Evolutionary conservation across 1,284 basidiomycete species (phyloP).

Genomic region (Cryptococcus floricola): DNA sequence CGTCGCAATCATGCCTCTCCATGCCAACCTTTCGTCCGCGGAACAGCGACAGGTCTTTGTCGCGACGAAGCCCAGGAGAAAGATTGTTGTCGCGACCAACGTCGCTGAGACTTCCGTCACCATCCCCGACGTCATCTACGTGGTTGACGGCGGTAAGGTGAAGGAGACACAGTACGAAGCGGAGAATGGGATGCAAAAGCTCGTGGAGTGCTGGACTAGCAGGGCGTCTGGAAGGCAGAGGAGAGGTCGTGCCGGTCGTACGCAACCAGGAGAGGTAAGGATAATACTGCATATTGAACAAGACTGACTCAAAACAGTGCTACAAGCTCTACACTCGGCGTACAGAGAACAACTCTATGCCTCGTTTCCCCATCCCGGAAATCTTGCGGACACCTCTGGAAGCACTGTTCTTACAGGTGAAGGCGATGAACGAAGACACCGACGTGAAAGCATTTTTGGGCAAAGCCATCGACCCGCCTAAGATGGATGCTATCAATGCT

Average conservation of each 20-base stretch:
- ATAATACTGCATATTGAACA: neutral
- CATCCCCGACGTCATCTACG: slow-evolving; percentile 83
- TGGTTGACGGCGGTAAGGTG: slow-evolving; percentile 80
- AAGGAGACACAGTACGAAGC: slow-evolving; percentile 85
- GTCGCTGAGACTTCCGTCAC: slow-evolving; percentile 87
- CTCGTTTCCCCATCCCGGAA: slow-evolving; percentile 73
- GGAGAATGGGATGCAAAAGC: slow-evolving; percentile 66
- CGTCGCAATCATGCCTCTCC: slow-evolving; percentile 72
- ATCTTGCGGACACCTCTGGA: slow-evolving; percentile 87
- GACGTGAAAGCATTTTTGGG: slow-evolving; percentile 66
- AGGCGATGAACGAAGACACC: slow-evolving; percentile 70
- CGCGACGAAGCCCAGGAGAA: slow-evolving; percentile 62
- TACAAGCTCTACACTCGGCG: slow-evolving; percentile 77
- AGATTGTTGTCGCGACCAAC: slow-evolving; percentile 85
- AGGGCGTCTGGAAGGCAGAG: slow-evolving; percentile 78
- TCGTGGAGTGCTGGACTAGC: slow-evolving; percentile 67
- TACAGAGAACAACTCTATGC: slow-evolving; percentile 68
- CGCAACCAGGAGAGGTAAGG: slow-evolving; percentile 61
- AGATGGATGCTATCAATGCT: slow-evolving; percentile 68
- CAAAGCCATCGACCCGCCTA: slow-evolving; percentile 79
- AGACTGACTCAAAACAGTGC: slow-evolving; percentile 43
- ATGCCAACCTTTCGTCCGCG: slow-evolving; percentile 79
- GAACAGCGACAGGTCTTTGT: slow-evolving; percentile 87
- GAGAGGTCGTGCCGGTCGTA: slow-evolving; percentile 85
- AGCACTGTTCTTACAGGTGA: slow-evolving; percentile 74